Base-by-base conservation (phyloP, 352 stramenopile species). In the Pythium oligandrum region DNA sequence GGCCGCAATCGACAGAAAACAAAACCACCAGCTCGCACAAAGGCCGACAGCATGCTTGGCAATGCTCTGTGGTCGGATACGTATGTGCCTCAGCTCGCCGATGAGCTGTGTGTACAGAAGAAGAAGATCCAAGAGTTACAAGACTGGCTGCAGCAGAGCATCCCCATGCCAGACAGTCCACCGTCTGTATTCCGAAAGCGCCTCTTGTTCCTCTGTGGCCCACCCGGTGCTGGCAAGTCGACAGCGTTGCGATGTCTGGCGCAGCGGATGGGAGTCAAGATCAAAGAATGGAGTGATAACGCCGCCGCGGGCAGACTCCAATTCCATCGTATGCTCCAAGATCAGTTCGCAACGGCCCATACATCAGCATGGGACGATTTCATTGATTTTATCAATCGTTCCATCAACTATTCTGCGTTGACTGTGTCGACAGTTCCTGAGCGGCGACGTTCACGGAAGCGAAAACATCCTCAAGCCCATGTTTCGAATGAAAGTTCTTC, bases 231-330 rank as follows among this genome's bases (percentile, higher is more conserved):
- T 11, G 86, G 86, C 9, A 96, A 96, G 51, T 96, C 86, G 7
- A 88, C 86, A 12, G 77, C 75, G 4, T 69, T 94, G 37, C 67
- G 73, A 6, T 83, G 76, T 37, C 71, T 93, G 38, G 77, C 78
- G 3, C 44, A 55, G 1, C 43, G 71, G 32, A 65, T 89, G 53
- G 68, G 60, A 0, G 35, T 93, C 4, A 10, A 57, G 2, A 62
- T 93, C 12, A 78, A 80, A 35, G 75, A 91, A 38, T 95, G 83
- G 83, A 53, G 68, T 47, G 86, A 95, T 56, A 87, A 86, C n/a
- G 64, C 69, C 12, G 64, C 70, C 6, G 71, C 76, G 9, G 71
- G 75, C 2, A 71, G 71, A 39, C 44, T 90, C 3, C 57, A 69
- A 45, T 89, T 83, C 43, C 66, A 88, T 44, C 63, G 75, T 11